phyloP scores from a whole-genome alignment of 2,329 filamentous ascomycete genomes.

The Clarireedia paspali region DNA sequence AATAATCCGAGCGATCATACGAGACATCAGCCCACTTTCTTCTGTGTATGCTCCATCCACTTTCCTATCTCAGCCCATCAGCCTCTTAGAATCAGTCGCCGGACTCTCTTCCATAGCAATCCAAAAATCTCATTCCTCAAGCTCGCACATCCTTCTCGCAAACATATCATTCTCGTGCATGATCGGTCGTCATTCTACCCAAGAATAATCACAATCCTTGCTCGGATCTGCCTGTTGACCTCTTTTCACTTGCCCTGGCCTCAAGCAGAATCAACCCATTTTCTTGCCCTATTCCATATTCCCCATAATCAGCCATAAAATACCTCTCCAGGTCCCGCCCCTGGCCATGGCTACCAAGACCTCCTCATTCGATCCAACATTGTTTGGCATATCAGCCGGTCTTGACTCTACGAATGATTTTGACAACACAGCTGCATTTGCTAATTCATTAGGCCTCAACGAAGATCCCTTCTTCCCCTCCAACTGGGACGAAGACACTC shows the following conservation, averaged over 20 bases:
- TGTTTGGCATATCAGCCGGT: constrained; percentile 21
- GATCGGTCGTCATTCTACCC: neutral
- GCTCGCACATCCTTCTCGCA: neutral
- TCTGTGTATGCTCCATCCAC: neutral
- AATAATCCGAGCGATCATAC: neutral
- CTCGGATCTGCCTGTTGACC: neutral
- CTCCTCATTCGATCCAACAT: constrained; percentile 19
- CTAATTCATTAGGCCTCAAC: constrained; percentile 20
- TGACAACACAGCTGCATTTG: constrained; percentile 20
- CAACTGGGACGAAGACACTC: constrained; percentile 25
- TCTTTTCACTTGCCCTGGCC: neutral
- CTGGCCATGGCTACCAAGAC: constrained; percentile 17
- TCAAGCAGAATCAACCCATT: neutral
- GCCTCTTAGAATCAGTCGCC: neutral
- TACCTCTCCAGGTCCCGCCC: neutral
- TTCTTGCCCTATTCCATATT: neutral
- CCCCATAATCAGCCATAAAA: neutral
- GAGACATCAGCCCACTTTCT: neutral
- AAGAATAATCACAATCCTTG: neutral
- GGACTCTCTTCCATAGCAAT: neutral
- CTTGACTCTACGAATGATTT: constrained; percentile 19
- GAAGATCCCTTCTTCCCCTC: constrained; percentile 24
- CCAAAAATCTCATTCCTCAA: neutral
- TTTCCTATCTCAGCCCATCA: neutral
- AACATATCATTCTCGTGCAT: neutral